Percentiles rank a stretch among this genome's conserved stretches.
phyloP scores from a whole-genome alignment of 768 basidiomycete species.

The Trametes maxima region DNA sequence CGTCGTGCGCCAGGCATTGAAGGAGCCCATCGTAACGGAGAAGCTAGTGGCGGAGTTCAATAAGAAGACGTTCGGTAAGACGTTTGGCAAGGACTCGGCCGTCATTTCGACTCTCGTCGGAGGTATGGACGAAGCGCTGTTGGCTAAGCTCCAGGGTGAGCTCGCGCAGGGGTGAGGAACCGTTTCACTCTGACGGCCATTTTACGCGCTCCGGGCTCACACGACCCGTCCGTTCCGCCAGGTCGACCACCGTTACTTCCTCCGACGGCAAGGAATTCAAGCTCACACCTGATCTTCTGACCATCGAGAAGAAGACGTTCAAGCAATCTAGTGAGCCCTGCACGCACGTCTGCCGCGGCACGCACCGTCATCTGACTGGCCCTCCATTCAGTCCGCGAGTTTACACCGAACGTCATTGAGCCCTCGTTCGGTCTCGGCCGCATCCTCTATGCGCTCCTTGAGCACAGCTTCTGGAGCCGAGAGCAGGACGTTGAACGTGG shows the following conservation, averaged over 20 bases:
- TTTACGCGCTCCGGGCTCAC: conserved; percentile 21
- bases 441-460: conserved; percentile 90
- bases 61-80: conserved; percentile 88
- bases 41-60: conserved; percentile 79
- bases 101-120: conserved; percentile 64
- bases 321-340: conserved; percentile 76
- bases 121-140: conserved; percentile 63
- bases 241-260: conserved; percentile 55
- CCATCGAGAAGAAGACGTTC: conserved; percentile 80
- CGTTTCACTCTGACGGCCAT: conserved; percentile 3
- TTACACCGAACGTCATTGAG: conserved; percentile 96
- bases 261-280: conserved; percentile 68
- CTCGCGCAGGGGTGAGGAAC: conserved; percentile 69
- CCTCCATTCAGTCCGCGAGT: conserved; percentile 77
- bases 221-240: conserved; percentile 32
- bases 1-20: conserved; percentile 83
- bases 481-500: conserved; percentile 90
- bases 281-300: conserved; percentile 72
- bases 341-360: conserved; percentile 13
- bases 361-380: conserved; percentile 31
- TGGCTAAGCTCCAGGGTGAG: conserved; percentile 68
- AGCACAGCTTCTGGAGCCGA: conserved; percentile 95
- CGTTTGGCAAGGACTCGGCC: conserved; percentile 83
- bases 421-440: conserved; percentile 98
- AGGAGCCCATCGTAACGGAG: conserved; percentile 84